phyloP scores from a whole-genome alignment of 2,329 filamentous ascomycete genomes.

The Penicillium sp. region DNA sequence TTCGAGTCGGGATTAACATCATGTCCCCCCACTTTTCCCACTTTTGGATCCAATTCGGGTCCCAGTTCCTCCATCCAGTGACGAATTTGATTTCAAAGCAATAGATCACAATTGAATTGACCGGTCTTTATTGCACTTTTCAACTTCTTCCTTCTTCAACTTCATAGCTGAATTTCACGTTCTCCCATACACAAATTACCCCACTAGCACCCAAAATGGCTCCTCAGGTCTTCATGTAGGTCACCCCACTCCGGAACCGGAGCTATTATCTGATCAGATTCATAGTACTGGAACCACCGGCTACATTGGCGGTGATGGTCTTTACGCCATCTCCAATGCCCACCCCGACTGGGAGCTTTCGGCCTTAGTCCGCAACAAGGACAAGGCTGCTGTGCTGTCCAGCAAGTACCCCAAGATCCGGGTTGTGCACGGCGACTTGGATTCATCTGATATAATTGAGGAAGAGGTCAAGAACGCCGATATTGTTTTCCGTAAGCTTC shows the following conservation, averaged over 20 bases:
- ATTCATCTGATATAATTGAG: conserved; percentile 42
- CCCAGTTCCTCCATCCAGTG: conserved; percentile 1
- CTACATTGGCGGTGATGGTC: conserved; percentile 56
- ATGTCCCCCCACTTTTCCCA: conserved; percentile 3
- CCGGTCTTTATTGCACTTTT: background rate
- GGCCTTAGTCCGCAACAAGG: conserved; percentile 46
- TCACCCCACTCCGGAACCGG: conserved; percentile 12
- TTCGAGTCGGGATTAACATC: background rate
- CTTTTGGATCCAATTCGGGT: conserved; percentile 6
- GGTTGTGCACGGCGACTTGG: conserved; percentile 46
- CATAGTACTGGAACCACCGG: conserved; percentile 54
- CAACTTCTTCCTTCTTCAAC: background rate
- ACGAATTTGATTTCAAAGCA: conserved; percentile 30
- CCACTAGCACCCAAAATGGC: conserved; percentile 22
- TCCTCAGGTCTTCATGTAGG: conserved; percentile 38
- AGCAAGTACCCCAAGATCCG: conserved; percentile 43
- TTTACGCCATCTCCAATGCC: conserved; percentile 46
- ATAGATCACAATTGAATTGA: background rate
- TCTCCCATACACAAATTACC: background rate
- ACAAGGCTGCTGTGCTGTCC: conserved; percentile 42
- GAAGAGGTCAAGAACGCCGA: conserved; percentile 49
- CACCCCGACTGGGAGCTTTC: conserved; percentile 52
- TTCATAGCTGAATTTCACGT: background rate
- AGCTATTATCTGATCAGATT: conserved; percentile 15
- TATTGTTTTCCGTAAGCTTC: conserved; percentile 46